Conservation (phyloP, 768 basidiomycete genomes). For the Lepiota brunneoincarnata region DNA sequence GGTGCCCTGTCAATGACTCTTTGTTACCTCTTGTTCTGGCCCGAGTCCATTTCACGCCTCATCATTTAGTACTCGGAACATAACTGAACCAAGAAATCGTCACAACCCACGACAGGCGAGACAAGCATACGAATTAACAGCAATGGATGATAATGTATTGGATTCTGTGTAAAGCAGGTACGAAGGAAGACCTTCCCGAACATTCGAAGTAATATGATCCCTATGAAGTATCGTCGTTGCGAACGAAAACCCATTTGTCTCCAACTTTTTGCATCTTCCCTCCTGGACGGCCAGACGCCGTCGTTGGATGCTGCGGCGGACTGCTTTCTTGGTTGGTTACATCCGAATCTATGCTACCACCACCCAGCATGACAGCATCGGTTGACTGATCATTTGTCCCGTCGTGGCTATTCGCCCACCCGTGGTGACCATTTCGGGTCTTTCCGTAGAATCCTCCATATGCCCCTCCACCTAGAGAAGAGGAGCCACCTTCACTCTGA, state of each 20-base stretch:
- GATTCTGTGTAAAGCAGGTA: constrained; percentile 34
- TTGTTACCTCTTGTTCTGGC: constrained; percentile 64
- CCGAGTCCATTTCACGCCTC: constrained; percentile 51
- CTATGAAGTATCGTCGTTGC: constrained; percentile 33
- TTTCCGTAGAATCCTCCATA: constrained; percentile 47
- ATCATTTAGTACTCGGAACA: constrained; percentile 28
- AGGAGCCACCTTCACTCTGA: constrained; percentile 17
- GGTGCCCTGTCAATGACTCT: constrained; percentile 48
- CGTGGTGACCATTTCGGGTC: constrained; percentile 39
- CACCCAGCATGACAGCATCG: constrained; percentile 61
- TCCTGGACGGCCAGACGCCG: constrained; percentile 17
- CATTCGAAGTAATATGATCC: constrained; percentile 11
- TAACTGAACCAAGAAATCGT: constrained; percentile 39
- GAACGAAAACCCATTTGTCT: constrained; percentile 72
- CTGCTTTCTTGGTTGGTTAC: constrained; percentile 11
- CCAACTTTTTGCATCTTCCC: constrained; percentile 68
- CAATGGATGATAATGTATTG: constrained; percentile 34
- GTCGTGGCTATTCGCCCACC: constrained; percentile 26
- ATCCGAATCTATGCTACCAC: constrained; percentile 28
- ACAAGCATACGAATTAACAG: constrained; percentile 46
- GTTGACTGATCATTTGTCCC: constrained; percentile 35
- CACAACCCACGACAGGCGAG: constrained; percentile 29
- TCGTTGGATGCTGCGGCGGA: constrained; percentile 5
- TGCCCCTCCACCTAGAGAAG: constrained; percentile 33
- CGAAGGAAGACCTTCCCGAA: constrained; percentile 14